Base-by-base conservation (phyloP, 495 filamentous ascomycete genomes). In the Tetracladium marchalianum region DNA sequence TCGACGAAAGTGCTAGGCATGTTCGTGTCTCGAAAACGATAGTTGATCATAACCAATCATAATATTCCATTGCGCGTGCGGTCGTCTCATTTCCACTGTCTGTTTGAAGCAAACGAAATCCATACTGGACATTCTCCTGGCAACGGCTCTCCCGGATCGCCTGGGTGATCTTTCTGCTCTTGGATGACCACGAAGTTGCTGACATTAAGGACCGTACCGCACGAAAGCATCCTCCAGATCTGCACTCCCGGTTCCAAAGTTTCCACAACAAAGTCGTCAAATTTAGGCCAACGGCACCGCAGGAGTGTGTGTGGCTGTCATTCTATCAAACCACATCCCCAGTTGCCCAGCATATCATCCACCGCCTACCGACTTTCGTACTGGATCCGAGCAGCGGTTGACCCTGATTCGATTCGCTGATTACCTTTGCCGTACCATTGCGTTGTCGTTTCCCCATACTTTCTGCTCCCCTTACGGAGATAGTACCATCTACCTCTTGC, bases 41-140 rank as follows among this genome's bases (percentile, higher is more conserved):
- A 46, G 38, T 15, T 38, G 11, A 34, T 32, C 17, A 31, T 22
- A 15, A 41, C 24, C 32, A 39, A 39, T 33, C 24, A 35, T 5
- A 43, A 40, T 13, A 19, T 22, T 35, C 27, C 11, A 46, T 32
- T 35, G 31, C 44, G 45, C 10, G 22, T 15, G 27, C n/a, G n/a
- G 17, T 18, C 40, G 46, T 24, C 31, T 53, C 43, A 49, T 53
- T 51, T 53, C 46, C 46, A 43, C 41, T 19, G 35, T 46, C 50
- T 52, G 50, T 52, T 56, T 56, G 53, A 31, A 27, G 43, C 54
- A 50, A 56, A 56, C 50, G 50, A 27, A 27, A 27, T 27, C 22
- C 22, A 27, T 27, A 27, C 22, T 27, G 22, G 22, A 27, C 7
- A 27, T 27, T 7, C 22, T 27, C 22, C 43, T 19, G 43, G 35